A percentile compares a stretch with the other conserved stretches of the same genome.
Evolutionary conservation across 208 protist genomes (phyloP).

Genomic region (Strigomonas culicis): DNA sequence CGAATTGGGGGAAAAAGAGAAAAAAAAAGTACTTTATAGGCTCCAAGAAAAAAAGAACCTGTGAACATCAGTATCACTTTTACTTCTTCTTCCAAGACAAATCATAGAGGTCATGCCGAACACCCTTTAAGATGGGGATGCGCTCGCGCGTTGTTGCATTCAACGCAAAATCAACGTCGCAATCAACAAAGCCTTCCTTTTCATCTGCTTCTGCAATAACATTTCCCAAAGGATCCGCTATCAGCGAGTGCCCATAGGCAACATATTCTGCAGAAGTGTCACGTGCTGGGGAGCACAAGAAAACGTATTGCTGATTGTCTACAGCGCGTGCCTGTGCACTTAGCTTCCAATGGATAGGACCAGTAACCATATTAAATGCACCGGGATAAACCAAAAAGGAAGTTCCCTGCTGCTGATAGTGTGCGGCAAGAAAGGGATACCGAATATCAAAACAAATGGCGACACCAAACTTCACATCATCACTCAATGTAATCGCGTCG

Average conservation of each 20-base stretch:
- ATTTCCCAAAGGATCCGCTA: slow-evolving; percentile 91
- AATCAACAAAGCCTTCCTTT: slow-evolving; percentile 55
- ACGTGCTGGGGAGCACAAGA: slow-evolving; percentile 93
- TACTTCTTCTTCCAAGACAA: slow-evolving; percentile 47
- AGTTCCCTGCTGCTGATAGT: slow-evolving; percentile 63
- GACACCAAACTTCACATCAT: slow-evolving; percentile 89
- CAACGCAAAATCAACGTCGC: slow-evolving; percentile 56
- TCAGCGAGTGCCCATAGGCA: slow-evolving; percentile 96
- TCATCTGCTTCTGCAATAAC: slow-evolving; percentile 67
- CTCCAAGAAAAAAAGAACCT: too few species aligned
- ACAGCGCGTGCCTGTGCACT: slow-evolving; percentile 85
- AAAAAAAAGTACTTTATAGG: background rate
- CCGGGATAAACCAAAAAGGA: slow-evolving; percentile 95
- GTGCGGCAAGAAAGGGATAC: slow-evolving; percentile 93
- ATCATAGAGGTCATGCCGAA: slow-evolving; percentile 73
- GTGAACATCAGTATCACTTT: slow-evolving; percentile 5
- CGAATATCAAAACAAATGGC: slow-evolving; percentile 99
- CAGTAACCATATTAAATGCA: slow-evolving; percentile 99
- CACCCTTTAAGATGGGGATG: slow-evolving; percentile 80
- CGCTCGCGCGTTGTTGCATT: slow-evolving; percentile 35
- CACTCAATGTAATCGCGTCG: slow-evolving; percentile 32
- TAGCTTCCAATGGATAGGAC: slow-evolving; percentile 98
- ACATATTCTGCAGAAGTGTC: slow-evolving; percentile 86
- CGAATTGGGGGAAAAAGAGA: background rate
- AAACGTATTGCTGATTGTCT: slow-evolving; percentile 95